Base-by-base conservation (phyloP, 2,329 filamentous ascomycete genomes). In the Nemania sp. region DNA sequence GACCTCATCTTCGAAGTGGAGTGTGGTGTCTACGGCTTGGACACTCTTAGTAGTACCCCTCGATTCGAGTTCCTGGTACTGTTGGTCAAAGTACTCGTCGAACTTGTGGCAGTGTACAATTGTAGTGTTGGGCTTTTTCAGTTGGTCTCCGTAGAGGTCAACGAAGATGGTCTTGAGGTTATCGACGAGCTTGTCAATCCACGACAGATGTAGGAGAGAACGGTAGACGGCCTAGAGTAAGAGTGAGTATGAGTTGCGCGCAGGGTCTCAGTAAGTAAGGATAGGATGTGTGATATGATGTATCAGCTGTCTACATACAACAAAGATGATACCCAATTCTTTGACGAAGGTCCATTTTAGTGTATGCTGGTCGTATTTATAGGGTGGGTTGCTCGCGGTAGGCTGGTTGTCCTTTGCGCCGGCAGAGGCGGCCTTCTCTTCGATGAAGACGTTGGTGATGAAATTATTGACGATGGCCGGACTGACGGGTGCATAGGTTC, bases 381-480 rank as follows among this genome's bases (percentile, higher is more conserved):
- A 99, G 0, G 90, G 86, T 18, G 92, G 88, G 73, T 93, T 93
- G 58, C 82, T 84, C 18, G 88, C 83, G 15, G 89, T 86, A 6
- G 89, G 88, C 57, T 81, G 83, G 55, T 85, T 81, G 68, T 89
- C 87, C 72, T 89, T 88, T 60, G 89, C 85, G 63, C 88, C 84
- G 61, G 87, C 85, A 58, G 85, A 85, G 66, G 89, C 86, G 68
- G 88, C 87, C 80, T 93, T 94, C 84, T 98, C 95, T 82, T 99
- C 96, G 77, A 99, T 98, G 79, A 99, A 98, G 78, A 98, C 93
- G 81, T 98, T 94, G 79, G 91, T 90, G 81, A 99, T 98, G 80
- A 99, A 91, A 84, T 89, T 92, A 85, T 99, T 98, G 84, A 99
- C 90, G 72, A 98, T 86, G 74, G 92, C 90, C 51, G 92, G 88